A percentile compares a stretch with the other conserved stretches of the same genome.
Evolutionary conservation across 345 rosid species (phyloP).

Genomic region (Syzygium oleosum): DNA sequence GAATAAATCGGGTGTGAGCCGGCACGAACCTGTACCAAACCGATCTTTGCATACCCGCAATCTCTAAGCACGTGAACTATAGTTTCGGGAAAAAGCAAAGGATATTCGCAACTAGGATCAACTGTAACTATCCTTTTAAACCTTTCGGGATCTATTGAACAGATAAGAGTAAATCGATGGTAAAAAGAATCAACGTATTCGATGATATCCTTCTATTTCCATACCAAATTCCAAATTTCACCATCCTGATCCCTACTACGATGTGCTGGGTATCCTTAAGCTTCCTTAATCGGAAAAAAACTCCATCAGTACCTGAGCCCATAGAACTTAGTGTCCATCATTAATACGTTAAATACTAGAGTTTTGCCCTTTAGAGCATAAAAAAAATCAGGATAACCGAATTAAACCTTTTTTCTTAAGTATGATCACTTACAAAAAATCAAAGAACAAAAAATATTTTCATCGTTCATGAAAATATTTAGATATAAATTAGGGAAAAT

Average conservation of each 20-base stretch:
- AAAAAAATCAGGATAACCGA: too few species aligned
- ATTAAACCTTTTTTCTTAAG: too few species aligned
- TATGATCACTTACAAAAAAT: rapidly evolving
- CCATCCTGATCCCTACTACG: too few species aligned
- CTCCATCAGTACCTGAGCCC: not conserved
- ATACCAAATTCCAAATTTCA: too few species aligned
- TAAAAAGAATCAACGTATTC: not conserved
- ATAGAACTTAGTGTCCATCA: not conserved
- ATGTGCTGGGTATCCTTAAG: not conserved
- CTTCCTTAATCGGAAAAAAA: not conserved
- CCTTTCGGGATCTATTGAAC: not conserved
- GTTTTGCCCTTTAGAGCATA: too few species aligned
- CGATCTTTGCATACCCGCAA: too few species aligned
- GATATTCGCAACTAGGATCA: not conserved
- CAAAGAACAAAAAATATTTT: too few species aligned
- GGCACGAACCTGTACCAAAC: not conserved
- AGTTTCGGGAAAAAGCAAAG: not conserved
- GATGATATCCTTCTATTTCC: too few species aligned
- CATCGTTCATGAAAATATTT: rapidly evolving
- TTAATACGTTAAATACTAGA: too few species aligned
- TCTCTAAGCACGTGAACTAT: not conserved
- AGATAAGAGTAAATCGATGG: not conserved
- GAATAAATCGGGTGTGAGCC: not conserved
- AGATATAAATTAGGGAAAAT: too few species aligned
- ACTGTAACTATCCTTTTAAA: not conserved